These are phyloP conservation scores for Septoria linicola DNA, from an alignment of 2,329 filamentous ascomycete genomes.

Conservation along the genomic window DNA sequence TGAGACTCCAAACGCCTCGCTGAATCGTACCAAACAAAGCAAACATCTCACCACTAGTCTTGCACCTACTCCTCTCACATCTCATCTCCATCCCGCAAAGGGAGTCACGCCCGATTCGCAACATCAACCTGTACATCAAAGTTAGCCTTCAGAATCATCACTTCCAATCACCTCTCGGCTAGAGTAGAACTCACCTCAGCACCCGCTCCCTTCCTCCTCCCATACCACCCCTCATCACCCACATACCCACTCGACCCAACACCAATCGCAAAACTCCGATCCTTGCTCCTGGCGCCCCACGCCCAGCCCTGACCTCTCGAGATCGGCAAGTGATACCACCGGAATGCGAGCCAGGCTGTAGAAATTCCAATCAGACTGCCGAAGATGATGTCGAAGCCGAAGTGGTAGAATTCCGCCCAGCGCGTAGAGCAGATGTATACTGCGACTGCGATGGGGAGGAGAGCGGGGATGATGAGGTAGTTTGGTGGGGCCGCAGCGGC, in stretches of 20 bases:
- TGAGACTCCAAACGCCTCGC: too few relatives aligned
- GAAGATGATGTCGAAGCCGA: slow-evolving; percentile 87
- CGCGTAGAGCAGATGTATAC: slow-evolving; percentile 62
- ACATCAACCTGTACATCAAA: background rate
- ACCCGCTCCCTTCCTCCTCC: slow-evolving; percentile 1
- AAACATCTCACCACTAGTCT: too few relatives aligned
- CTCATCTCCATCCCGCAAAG: too few relatives aligned
- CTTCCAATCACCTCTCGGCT: background rate
- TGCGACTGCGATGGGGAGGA: slow-evolving; percentile 23
- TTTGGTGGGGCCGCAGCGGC: slow-evolving; percentile 80
- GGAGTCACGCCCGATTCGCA: background rate
- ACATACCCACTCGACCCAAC: slow-evolving; percentile 55
- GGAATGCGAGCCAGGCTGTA: slow-evolving; percentile 71
- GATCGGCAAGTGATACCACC: slow-evolving; percentile 82
- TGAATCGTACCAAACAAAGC: too few relatives aligned
- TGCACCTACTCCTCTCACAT: too few relatives aligned
- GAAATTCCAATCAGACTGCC: slow-evolving; percentile 76
- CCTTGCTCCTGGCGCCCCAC: slow-evolving; percentile 72
- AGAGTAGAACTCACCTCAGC: slow-evolving; percentile 2
- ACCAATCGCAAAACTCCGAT: slow-evolving; percentile 76
- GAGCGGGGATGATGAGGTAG: slow-evolving; percentile 55
- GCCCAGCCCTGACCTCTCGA: slow-evolving; percentile 79
- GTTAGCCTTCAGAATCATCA: background rate
- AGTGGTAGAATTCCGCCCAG: slow-evolving; percentile 85
- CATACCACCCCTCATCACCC: slow-evolving; percentile 47